These are phyloP conservation scores for Quercus rubra DNA, from an alignment of 306 rosid species.

Conservation along the genomic window DNA sequence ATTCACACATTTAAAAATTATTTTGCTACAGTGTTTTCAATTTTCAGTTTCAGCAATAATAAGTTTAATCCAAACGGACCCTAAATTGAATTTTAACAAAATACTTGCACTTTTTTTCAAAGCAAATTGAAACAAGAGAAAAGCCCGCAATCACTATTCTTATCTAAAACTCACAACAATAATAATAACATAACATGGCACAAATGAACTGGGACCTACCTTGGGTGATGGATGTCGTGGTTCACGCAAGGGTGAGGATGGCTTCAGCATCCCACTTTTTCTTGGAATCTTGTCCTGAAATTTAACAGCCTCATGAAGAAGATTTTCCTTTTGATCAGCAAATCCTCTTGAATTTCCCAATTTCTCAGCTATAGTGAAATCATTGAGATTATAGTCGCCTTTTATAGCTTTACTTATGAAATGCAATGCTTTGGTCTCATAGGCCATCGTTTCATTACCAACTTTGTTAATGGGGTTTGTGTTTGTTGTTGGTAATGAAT, in stretches of 20 bases:
- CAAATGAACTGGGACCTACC: slow-evolving; percentile 26
- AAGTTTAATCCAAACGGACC: too few relatives aligned
- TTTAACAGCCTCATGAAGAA: slow-evolving; percentile 41
- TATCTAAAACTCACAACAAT: too few relatives aligned
- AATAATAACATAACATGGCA: neutral
- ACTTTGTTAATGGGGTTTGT: slow-evolving; percentile 42
- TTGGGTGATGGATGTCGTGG: slow-evolving; percentile 78
- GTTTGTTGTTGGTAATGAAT: slow-evolving; percentile 22
- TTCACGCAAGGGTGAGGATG: slow-evolving; percentile 73
- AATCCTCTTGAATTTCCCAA: slow-evolving; percentile 30
- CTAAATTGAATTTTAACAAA: too few relatives aligned
- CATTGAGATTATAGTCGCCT: slow-evolving; percentile 63
- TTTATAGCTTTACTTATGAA: slow-evolving; percentile 94
- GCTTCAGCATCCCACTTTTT: slow-evolving; percentile 44
- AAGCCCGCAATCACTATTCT: too few relatives aligned
- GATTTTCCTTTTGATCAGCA: slow-evolving; percentile 50
- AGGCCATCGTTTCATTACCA: slow-evolving; percentile 54
- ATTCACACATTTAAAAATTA: too few relatives aligned
- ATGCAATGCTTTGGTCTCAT: slow-evolving; percentile 82
- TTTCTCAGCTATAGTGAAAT: slow-evolving; percentile 47
- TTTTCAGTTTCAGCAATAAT: too few relatives aligned
- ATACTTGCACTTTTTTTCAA: too few relatives aligned
- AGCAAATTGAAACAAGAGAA: too few relatives aligned
- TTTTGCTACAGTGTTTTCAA: too few relatives aligned
- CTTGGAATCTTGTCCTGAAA: slow-evolving; percentile 49